Base-by-base conservation (phyloP, 2,329 filamentous ascomycete genomes). In the Ophiocordyceps sinensis region DNA sequence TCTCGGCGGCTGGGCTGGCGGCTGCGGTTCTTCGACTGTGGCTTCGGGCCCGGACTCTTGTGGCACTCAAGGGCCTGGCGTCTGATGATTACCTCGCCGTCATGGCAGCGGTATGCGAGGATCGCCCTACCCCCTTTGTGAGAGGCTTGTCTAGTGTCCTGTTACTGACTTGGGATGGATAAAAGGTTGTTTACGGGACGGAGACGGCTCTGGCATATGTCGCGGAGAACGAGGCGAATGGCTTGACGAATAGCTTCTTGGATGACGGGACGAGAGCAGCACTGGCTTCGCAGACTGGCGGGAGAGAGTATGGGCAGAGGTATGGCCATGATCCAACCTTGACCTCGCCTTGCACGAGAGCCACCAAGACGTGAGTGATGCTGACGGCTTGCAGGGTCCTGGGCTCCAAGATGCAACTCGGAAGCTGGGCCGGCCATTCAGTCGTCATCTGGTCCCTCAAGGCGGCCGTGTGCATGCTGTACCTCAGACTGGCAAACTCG, bases 371-470 rank as follows among this genome's bases (percentile, higher is more conserved):
- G 23, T 5, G 3, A 3, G 9, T 6, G 23, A 26, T 39, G 11
- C 31, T 42, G 31, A 41, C 36, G 11, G n/a, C 15, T 11, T 30
- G 5, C 34, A 47, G 45, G 31, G 37, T 41, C 38, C 17, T 43
- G 9, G 45, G 43, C 30, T 45, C 41, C n/a, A 45, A 47, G n/a
- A 28, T 47, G 5, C 40, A 43, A 23, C 32, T 43, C 11, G 42
- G 36, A 43, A 36, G 34, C 23, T 47, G 45, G 45, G 11, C 43
- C 36, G 37, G 19, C 31, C 43, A 38, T 38, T 47, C 45, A 4
- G 14, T 42, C 11, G 34, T 41, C 14, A 15, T 45, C 15, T 47
- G 45, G 43, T 40, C 30, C 6, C 31, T 41, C 3, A 47, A 47
- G 23, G 45, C 45, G 9, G 43, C 43, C 19, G 37, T 47, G 26